Percentiles rank a stretch among this genome's conserved stretches.
phyloP scores from a whole-genome alignment of 352 stramenopile genomes.

The Pythium aristosporum region DNA sequence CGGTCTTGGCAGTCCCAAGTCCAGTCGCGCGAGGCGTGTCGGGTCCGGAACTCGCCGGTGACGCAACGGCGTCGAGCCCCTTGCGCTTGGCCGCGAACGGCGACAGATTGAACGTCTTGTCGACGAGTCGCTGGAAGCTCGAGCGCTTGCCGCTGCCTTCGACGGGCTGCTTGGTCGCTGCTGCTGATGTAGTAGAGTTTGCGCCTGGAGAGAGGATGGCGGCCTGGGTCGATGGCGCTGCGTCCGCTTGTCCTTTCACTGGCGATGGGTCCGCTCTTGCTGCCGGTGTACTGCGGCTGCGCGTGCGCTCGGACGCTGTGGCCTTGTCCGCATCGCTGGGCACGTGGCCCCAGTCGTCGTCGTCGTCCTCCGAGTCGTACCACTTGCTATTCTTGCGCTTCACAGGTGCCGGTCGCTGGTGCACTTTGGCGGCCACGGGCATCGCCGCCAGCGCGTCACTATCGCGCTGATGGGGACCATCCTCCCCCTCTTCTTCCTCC shows the following conservation, averaged over 20 bases:
- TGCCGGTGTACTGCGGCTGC: background rate
- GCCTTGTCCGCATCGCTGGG: constrained; percentile 13
- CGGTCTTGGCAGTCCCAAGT: background rate
- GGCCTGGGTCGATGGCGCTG: too few relatives aligned
- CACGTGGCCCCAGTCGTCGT: constrained; percentile 19
- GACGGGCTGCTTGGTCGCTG: constrained; percentile 2
- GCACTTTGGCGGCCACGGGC: constrained; percentile 1
- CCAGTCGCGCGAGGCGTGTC: constrained; percentile 6
- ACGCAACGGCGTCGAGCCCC: constrained; percentile 23
- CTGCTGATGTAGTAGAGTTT: too few relatives aligned
- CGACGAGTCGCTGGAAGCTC: constrained; percentile 65
- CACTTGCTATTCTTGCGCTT: constrained; percentile 29
- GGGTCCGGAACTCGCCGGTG: constrained; percentile 8
- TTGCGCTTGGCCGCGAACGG: constrained; percentile 50
- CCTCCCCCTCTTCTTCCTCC: constrained; percentile 1
- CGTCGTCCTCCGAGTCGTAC: constrained; percentile 28
- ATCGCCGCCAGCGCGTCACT: background rate
- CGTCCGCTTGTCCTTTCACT: too few relatives aligned
- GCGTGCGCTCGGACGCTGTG: background rate
- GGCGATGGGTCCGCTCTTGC: too few relatives aligned
- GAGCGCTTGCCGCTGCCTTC: constrained; percentile 38
- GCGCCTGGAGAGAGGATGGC: too few relatives aligned
- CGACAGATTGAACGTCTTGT: constrained; percentile 63
- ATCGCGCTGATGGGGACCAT: background rate
- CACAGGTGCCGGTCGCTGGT: constrained; percentile 12